These are phyloP conservation scores for Aspergillus aculeatinus DNA, from an alignment of 2,329 filamentous ascomycete species.

Conservation along the genomic window DNA sequence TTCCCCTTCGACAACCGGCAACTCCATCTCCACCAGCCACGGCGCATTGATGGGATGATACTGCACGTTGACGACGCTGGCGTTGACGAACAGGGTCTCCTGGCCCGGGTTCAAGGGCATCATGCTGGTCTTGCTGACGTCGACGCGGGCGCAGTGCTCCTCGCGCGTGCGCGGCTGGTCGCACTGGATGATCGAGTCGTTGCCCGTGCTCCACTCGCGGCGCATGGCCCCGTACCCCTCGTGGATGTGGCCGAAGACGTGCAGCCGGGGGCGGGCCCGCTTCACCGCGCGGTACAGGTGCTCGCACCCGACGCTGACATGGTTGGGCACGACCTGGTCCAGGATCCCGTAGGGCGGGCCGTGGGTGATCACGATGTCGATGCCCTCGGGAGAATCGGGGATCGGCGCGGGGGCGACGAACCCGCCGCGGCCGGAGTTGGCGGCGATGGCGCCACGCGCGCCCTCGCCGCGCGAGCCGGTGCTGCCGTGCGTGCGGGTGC, in stretches of 20 bases:
- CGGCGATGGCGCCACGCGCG: not conserved
- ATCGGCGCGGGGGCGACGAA: slow-evolving; percentile 38
- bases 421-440: not conserved
- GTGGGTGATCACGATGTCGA: slow-evolving; percentile 63
- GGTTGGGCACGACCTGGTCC: slow-evolving; percentile 41
- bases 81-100: slow-evolving; percentile 60
- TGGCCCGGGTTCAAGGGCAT: slow-evolving; percentile 43
- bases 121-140: slow-evolving; percentile 32
- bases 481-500: not conserved
- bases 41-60: slow-evolving; percentile 54
- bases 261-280: slow-evolving; percentile 53
- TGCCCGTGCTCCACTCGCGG: slow-evolving; percentile 23
- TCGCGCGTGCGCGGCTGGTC: slow-evolving; percentile 32
- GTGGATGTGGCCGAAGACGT: slow-evolving; percentile 65
- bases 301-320: slow-evolving; percentile 53
- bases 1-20: slow-evolving; percentile 26
- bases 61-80: slow-evolving; percentile 53
- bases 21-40: slow-evolving; percentile 57
- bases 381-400: slow-evolving; percentile 39
- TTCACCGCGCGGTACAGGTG: slow-evolving; percentile 53
- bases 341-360: slow-evolving; percentile 56
- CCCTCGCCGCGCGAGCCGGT: not conserved
- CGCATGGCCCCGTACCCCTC: slow-evolving; percentile 52
- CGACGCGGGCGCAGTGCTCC: slow-evolving; percentile 33
- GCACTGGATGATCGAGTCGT: slow-evolving; percentile 18